Evolutionary conservation across 371 early-diverging fungal genomes (phyloP).

Genomic region (Massospora cicadina): DNA sequence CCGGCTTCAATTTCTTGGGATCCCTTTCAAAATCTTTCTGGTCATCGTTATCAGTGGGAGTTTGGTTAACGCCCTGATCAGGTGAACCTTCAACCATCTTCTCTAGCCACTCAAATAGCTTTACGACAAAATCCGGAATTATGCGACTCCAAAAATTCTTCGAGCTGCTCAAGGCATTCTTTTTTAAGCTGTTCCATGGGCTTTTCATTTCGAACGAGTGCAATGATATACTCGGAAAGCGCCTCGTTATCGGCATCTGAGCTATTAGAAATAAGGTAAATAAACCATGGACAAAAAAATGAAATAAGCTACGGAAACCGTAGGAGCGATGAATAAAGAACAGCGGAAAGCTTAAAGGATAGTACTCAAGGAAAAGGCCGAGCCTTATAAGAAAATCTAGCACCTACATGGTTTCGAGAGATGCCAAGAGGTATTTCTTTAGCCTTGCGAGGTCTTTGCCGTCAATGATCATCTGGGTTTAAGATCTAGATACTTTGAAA

Average conservation of each 20-base stretch:
- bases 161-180: slow-evolving; percentile 4
- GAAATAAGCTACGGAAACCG: background rate
- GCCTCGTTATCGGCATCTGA: slow-evolving; percentile 7
- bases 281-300: background rate
- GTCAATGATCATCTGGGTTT: too few species aligned
- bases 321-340: too few species aligned
- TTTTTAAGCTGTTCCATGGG: background rate
- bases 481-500: too few species aligned
- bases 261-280: background rate
- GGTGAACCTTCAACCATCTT: background rate
- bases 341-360: too few species aligned
- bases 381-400: background rate
- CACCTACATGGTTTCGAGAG: background rate
- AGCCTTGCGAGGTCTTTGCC: too few species aligned
- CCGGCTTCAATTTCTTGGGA: background rate
- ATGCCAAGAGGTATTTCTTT: background rate
- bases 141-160: slow-evolving; percentile 1
- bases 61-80: background rate
- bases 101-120: background rate
- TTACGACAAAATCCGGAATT: background rate
- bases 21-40: background rate
- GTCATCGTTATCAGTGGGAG: background rate
- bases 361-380: too few species aligned
- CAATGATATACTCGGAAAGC: slow-evolving; percentile 2
- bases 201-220: slow-evolving; percentile 2